Evolutionary conservation across 2,329 filamentous ascomycete species (phyloP), one percentile per base, ranked within the genome.

Genomic region (Talaromyces albobiverticillius): DNA sequence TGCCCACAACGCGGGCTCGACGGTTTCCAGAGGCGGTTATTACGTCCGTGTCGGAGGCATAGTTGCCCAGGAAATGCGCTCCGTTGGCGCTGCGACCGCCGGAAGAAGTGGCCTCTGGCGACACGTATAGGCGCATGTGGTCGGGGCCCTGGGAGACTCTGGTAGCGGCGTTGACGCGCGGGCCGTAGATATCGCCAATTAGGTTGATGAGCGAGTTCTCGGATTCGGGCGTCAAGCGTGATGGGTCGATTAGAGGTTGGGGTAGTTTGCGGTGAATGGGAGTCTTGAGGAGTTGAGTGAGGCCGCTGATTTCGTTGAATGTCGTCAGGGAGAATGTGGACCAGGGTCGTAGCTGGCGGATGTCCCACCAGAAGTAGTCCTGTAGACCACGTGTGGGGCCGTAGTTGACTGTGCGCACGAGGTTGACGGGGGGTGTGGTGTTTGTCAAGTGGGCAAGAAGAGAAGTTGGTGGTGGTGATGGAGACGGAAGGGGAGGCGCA

Each of bases 321-420:
- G 86, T 84, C 51, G 79, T 71, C 10, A 89, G 76, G 60, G 83
- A 89, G 81, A 96, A 96, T 62, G 84, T 82, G 49, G 82, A 82
- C 93, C 93, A 96, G 58, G 85, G 82, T 59, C 89, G 85, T 61
- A 96, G 79, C 68, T 95, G 93, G 62, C 93, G 88, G 55, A 95
- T 82, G 66, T 97, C 93, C 89, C 90, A 96, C 93, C 93, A 97
- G 72, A 93, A 96, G 76, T 95, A 86, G 70, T 87, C 90, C 64
- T 87, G 72, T 80, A 82, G 65, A 80, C 85, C 69, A 84, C 88
- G 59, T 79, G 83, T 64, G 79, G 77, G 60, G 74, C 85, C 68
- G 67, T 87, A 86, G 56, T 87, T 89, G 61, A 93, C 83, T 61
- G 87, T 88, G 65, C 87, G 87, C 34, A 95, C 90, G 31, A 96